phyloP scores from a whole-genome alignment of 305 asterid genomes.

The Fraxinus ornus region DNA sequence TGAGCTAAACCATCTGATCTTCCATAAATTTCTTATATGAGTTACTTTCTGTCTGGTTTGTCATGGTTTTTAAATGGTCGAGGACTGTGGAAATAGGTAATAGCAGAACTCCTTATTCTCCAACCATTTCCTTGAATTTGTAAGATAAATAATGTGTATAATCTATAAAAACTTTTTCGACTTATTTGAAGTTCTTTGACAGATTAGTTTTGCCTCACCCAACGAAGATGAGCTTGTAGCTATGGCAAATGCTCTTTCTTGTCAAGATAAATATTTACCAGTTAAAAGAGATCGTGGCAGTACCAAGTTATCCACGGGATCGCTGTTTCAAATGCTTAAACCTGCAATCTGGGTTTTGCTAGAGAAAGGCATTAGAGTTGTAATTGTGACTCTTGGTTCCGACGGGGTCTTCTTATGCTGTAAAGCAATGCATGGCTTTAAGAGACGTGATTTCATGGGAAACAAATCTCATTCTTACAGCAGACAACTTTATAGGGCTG shows the following conservation, averaged over 20 bases:
- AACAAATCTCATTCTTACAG: constrained; percentile 33
- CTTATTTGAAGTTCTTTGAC: constrained; percentile 22
- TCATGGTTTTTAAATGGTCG: neutral
- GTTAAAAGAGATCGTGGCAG: constrained; percentile 32
- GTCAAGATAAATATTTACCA: constrained; percentile 42
- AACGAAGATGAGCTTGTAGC: constrained; percentile 89
- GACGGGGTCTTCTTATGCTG: constrained; percentile 74
- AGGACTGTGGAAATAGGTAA: neutral
- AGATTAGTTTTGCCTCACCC: constrained; percentile 82
- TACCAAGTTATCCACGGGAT: constrained; percentile 31
- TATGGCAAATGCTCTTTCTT: constrained; percentile 80
- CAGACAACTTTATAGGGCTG: constrained; percentile 45
- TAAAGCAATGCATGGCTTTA: constrained; percentile 35
- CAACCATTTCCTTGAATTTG: neutral
- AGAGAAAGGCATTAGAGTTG: constrained; percentile 68
- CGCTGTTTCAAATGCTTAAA: constrained; percentile 61
- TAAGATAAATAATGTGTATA: neutral
- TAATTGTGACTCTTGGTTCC: constrained; percentile 77
- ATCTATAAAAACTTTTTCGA: neutral
- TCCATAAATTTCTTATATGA: neutral
- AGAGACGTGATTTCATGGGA: constrained; percentile 26
- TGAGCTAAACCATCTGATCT: neutral
- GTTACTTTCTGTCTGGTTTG: neutral
- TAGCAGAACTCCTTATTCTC: neutral
- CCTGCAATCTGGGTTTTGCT: constrained; percentile 72